Evolutionary conservation across 345 rosid species (phyloP).

Genomic region (Diplotaxis tenuifolia): DNA sequence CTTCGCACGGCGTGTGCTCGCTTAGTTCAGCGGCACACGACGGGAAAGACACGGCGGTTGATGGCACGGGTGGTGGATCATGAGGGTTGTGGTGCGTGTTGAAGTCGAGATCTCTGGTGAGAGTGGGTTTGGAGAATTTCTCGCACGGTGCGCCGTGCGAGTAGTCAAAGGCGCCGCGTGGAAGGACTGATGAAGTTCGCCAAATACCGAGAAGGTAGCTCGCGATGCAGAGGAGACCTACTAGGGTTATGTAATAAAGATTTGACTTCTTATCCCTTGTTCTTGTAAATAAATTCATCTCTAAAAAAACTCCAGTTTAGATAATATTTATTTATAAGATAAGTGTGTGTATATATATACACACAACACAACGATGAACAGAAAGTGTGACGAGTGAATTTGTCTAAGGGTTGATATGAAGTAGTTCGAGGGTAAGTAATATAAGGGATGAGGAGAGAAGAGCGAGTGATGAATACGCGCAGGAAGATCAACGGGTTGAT

Average conservation of each 20-base stretch:
- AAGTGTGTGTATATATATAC: neutral
- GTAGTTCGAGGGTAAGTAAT: conserved; percentile 29
- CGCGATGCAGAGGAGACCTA: conserved; percentile 46
- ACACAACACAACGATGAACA: neutral
- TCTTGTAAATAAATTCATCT: conserved; percentile 30
- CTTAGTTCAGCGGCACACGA: conserved; percentile 47
- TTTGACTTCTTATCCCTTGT: conserved; percentile 44
- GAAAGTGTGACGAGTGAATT: conserved; percentile 34
- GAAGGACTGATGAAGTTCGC: conserved; percentile 38
- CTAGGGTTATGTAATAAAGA: conserved; percentile 43
- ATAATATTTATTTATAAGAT: conserved; percentile 1
- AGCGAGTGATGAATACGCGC: conserved; percentile 27
- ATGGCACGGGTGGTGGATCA: conserved; percentile 44
- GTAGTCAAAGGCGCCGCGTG: conserved; percentile 30
- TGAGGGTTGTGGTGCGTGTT: conserved; percentile 50
- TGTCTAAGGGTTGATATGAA: conserved; percentile 33
- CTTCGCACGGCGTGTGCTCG: conserved; percentile 88
- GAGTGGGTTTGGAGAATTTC: neutral
- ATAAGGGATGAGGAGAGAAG: neutral
- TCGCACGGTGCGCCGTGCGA: conserved; percentile 1
- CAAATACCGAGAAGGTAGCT: conserved; percentile 58
- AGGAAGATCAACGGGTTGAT: neutral
- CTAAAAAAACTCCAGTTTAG: neutral
- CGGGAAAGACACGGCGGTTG: conserved; percentile 47
- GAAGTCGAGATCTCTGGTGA: conserved; percentile 54